These are phyloP conservation scores for Pythium periplocum DNA, from an alignment of 352 stramenopile genomes.

Conservation along the genomic window DNA sequence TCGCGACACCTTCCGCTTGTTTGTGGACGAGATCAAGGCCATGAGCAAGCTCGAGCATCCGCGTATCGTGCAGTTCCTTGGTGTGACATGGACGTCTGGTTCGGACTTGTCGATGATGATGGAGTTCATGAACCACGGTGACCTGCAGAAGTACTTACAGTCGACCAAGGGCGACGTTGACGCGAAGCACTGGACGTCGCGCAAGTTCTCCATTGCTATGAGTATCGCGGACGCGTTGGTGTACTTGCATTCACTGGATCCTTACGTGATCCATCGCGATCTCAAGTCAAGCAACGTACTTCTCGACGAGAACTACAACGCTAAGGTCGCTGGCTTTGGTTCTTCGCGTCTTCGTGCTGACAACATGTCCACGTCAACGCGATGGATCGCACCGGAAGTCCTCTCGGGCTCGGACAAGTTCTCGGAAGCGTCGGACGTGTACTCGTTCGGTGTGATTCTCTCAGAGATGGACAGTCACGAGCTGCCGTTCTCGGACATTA, in stretches of 20 bases:
- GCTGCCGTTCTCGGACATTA: slow-evolving; percentile 58
- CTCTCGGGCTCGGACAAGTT: slow-evolving; percentile 37
- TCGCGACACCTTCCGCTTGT: slow-evolving; percentile 19
- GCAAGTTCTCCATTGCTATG: slow-evolving; percentile 42
- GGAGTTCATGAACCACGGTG: slow-evolving; percentile 68
- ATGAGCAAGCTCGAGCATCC: slow-evolving; percentile 55
- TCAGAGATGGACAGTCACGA: slow-evolving; percentile 68
- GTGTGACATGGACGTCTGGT: slow-evolving; percentile 56
- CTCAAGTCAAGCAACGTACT: slow-evolving; percentile 29
- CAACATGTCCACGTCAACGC: slow-evolving; percentile 26
- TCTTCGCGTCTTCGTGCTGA: slow-evolving; percentile 8
- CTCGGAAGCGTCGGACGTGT: slow-evolving; percentile 52
- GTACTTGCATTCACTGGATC: slow-evolving; percentile 28
- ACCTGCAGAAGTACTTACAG: slow-evolving; percentile 48
- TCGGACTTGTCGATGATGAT: slow-evolving; percentile 59
- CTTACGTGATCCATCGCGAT: slow-evolving; percentile 26
- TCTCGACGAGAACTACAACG: slow-evolving; percentile 17
- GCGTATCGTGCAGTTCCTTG: slow-evolving; percentile 79
- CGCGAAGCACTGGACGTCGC: slow-evolving; percentile 31
- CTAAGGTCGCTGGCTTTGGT: slow-evolving; percentile 30
- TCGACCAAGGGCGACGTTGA: slow-evolving; percentile 23
- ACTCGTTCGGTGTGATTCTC: slow-evolving; percentile 69
- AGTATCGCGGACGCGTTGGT: slow-evolving; percentile 21
- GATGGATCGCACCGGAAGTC: slow-evolving; percentile 64
- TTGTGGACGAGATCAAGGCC: slow-evolving; percentile 69